Base-by-base conservation (phyloP, 345 rosid species). In the Gossypium arboreum region DNA sequence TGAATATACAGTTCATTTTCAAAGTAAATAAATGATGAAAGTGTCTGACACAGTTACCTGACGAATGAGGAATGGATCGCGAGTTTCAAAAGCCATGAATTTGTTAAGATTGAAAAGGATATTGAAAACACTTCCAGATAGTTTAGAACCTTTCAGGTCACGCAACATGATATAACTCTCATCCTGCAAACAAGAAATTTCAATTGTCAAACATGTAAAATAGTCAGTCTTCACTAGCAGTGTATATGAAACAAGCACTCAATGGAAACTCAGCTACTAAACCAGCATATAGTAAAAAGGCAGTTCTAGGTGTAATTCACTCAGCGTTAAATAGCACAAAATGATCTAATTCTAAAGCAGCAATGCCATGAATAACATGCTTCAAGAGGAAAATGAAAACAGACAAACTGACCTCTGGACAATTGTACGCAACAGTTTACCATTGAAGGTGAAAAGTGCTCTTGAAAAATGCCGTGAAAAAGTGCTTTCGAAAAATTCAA, bases 31-130 rank as follows among this genome's bases (percentile, higher is more conserved):
- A 57, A 29, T 10, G 51, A 56, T 25, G 54, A 11, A 29, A 22
- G 74, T 41, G 24, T 22, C 44, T 13, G 41, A 25, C 34, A 4
- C 56, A 24, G 50, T 39, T 84, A 94, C 98, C 98, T 94, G 98
- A 70, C 98, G 97, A 74, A 94, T 94, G 79, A 94, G 92, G 86
- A 94, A 94, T 17, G 98, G 98, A 76, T 94, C 98, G 9, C 98
- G 98, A 4, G 94, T 89, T 85, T 94, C 98, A 64, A 89, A 94
- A 64, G 98, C 97, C 93, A 94, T 92, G 81, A 94, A 94, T 79
- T 94, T 94, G 79, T 94, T 94, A 29, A 94, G 91, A 81, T 94
- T 94, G 88, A 92, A 94, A 80, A 94, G 98, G 74, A 94, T 89
- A 82, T 94, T 94, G 84, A 94, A 94, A 64, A 87, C 87, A 56